Conservation (phyloP, 2,329 filamentous ascomycete genomes). For the Fusarium sp. region DNA sequence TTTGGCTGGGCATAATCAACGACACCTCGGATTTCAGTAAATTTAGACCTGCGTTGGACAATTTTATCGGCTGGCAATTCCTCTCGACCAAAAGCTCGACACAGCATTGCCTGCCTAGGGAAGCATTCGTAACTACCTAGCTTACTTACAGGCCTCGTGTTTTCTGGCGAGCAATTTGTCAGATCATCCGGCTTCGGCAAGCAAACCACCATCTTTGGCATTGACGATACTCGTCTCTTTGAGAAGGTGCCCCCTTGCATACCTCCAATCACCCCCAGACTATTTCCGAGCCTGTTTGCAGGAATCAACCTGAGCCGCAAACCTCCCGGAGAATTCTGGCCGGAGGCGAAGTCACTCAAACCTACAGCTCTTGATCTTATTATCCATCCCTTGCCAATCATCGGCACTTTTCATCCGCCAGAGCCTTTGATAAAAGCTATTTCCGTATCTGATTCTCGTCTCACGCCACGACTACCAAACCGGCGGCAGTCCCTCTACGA, state of each 20-base stretch:
- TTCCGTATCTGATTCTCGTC: neutral
- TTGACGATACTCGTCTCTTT: slow-evolving; percentile 18
- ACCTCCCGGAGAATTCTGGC: slow-evolving; percentile 7
- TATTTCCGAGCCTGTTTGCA: slow-evolving; percentile 26
- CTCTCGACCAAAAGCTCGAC: slow-evolving; percentile 10
- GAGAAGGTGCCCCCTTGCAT: slow-evolving; percentile 9
- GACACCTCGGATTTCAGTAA: slow-evolving; percentile 8
- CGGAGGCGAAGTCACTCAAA: slow-evolving; percentile 14
- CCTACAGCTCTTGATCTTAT: slow-evolving; percentile 1
- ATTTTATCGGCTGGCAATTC: neutral
- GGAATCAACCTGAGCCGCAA: slow-evolving; percentile 22
- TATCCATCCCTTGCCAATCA: slow-evolving; percentile 6
- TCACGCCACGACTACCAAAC: neutral
- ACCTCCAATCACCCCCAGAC: slow-evolving; percentile 14
- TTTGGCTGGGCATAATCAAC: slow-evolving; percentile 7
- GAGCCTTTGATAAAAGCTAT: neutral
- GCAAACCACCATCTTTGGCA: slow-evolving; percentile 9
- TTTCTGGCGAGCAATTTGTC: slow-evolving; percentile 7
- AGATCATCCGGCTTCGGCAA: slow-evolving; percentile 11
- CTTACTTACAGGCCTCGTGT: neutral
- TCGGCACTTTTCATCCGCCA: neutral
- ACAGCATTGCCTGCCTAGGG: slow-evolving; percentile 3
- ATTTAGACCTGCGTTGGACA: neutral
- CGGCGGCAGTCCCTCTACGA: neutral
- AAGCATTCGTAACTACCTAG: slow-evolving; percentile 7